These are phyloP conservation scores for Claviceps fusiformis DNA, from an alignment of 2,329 filamentous ascomycete genomes.

Conservation along the genomic window DNA sequence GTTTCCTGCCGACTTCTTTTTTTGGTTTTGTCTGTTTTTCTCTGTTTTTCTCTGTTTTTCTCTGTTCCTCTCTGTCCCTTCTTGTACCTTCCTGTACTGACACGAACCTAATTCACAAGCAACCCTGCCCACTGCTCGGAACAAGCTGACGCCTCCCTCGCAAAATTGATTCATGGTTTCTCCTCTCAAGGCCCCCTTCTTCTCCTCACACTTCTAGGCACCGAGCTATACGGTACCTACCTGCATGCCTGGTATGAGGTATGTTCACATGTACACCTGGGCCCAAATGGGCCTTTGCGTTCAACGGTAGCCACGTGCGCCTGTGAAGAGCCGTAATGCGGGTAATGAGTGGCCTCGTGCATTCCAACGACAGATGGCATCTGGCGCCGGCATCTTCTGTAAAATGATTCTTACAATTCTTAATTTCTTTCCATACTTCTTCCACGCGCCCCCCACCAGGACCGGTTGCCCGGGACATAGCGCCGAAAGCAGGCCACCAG, in stretches of 20 bases:
- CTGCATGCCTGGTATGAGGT: no score
- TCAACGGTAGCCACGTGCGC: neutral
- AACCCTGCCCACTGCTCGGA: neutral
- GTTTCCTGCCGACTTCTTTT: neutral
- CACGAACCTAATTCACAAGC: neutral
- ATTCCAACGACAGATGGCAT: neutral
- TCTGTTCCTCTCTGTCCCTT: no score
- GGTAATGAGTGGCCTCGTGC: neutral
- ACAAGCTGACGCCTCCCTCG: no score
- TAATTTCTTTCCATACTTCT: neutral
- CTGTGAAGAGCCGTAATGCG: neutral
- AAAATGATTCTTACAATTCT: neutral
- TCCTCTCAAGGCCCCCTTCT: no score
- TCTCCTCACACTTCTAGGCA: no score
- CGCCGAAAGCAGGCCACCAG: neutral
- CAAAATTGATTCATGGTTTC: no score
- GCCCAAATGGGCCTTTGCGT: neutral
- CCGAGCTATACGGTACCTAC: no score
- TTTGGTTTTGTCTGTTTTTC: no score
- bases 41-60: no score
- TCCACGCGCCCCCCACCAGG: neutral
- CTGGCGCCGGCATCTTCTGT: neutral
- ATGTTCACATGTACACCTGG: no score
- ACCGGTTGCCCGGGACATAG: neutral
- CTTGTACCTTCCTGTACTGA: neutral